These are phyloP conservation scores for Nakaseomyces bracarensis DNA, from an alignment of 1,139 yeast genomes.

Conservation along the genomic window DNA sequence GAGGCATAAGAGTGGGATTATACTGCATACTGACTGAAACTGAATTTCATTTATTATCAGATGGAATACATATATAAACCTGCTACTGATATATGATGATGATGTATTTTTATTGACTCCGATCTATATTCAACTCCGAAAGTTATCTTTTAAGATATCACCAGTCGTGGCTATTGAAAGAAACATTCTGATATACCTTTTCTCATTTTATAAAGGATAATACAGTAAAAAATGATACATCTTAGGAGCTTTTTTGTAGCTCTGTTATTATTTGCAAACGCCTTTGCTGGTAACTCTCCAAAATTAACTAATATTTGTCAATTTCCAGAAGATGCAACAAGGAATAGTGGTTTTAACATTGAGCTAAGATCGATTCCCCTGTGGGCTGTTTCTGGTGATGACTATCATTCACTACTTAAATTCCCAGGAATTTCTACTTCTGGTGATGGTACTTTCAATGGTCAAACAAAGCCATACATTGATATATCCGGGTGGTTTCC, in stretches of 20 bases:
- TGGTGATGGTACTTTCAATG: neutral
- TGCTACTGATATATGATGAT: too few relatives aligned
- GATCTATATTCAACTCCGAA: too few relatives aligned
- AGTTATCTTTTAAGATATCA: too few relatives aligned
- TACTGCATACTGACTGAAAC: too few relatives aligned
- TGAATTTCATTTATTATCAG: too few relatives aligned
- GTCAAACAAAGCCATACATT: conserved; percentile 4
- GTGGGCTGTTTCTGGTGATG: neutral
- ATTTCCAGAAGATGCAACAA: neutral
- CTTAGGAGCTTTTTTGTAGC: neutral
- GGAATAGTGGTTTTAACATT: neutral
- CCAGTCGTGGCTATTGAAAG: too few relatives aligned
- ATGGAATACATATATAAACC: too few relatives aligned
- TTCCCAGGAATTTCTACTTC: neutral
- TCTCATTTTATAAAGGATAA: too few relatives aligned
- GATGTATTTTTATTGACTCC: too few relatives aligned
- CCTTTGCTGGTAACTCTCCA: conserved; percentile 3
- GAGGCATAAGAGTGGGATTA: too few relatives aligned
- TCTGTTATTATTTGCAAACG: neutral
- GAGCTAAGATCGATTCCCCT: neutral
- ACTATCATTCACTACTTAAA: neutral
- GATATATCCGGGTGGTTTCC: conserved; percentile 2
- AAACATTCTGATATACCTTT: too few relatives aligned
- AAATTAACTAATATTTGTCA: conserved; percentile 4
- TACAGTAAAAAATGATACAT: too few relatives aligned